Evolutionary conservation across 495 filamentous ascomycete species (phyloP).

Genomic region (Annulohypoxylon maeteangense): DNA sequence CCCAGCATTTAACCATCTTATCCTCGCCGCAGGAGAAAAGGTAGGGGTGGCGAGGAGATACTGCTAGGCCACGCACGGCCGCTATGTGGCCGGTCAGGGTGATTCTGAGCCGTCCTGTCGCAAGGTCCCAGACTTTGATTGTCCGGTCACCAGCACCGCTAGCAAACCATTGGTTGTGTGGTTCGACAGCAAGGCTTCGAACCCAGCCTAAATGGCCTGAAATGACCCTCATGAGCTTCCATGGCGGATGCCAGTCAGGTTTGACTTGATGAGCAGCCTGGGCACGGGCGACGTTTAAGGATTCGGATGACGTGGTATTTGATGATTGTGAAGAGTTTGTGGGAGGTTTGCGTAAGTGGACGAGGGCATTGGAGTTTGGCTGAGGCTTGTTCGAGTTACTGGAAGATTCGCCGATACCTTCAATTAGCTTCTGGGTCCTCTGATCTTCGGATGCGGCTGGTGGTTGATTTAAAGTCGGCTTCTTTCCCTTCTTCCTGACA

Average conservation of each 20-base stretch:
- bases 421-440: conserved; percentile 74
- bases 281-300: conserved; percentile 70
- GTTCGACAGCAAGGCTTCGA: conserved; percentile 87
- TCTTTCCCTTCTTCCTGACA: conserved; percentile 62
- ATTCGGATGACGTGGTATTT: conserved; percentile 36
- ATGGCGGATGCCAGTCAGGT: conserved; percentile 96
- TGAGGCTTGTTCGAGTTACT: conserved; percentile 52
- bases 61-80: conserved; percentile 91
- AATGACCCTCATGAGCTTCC: conserved; percentile 98
- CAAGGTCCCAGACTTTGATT: conserved; percentile 99
- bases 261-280: conserved; percentile 76
- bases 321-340: conserved; percentile 8
- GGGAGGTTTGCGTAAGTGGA: conserved; percentile 55
- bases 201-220: conserved; percentile 98
- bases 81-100: conserved; percentile 98
- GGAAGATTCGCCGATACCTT: conserved; percentile 63
- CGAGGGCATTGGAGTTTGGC: conserved; percentile 67
- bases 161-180: conserved; percentile 97
- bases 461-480: conserved; percentile 57
- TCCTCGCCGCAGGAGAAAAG: conserved; percentile 98
- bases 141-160: conserved; percentile 96
- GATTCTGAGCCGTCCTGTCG: conserved; percentile 80
- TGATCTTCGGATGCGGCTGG: conserved; percentile 60
- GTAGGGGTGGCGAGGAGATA: conserved; percentile 95
- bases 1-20: conserved; percentile 99